These are phyloP conservation scores for Dalechampia spathulata DNA, from an alignment of 441 rosid species.

Conservation along the genomic window DNA sequence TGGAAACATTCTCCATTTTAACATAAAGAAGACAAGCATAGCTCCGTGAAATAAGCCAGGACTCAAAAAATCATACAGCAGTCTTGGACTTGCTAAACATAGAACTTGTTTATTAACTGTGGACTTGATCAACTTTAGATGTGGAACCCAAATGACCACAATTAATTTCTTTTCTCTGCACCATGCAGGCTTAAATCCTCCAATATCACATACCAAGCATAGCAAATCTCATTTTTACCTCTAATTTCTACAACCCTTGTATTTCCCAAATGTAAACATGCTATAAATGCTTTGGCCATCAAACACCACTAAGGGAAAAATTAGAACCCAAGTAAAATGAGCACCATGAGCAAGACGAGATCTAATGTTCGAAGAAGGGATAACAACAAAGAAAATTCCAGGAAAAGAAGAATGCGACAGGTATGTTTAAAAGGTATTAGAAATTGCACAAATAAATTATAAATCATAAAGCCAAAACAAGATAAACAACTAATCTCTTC, in stretches of 20 bases:
- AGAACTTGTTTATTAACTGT: too few species aligned
- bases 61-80: not conserved
- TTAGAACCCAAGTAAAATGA: too few species aligned
- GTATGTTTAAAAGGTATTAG: not conserved
- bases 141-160: too few species aligned
- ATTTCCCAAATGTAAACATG: not conserved
- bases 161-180: too few species aligned
- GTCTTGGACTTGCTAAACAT: too few species aligned
- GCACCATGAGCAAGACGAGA: not conserved
- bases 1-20: too few species aligned
- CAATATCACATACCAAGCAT: not conserved
- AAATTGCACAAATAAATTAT: not conserved
- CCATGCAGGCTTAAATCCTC: not conserved
- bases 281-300: not conserved
- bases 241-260: not conserved
- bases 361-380: not conserved
- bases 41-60: too few species aligned
- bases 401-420: not conserved
- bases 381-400: not conserved
- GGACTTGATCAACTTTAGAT: too few species aligned
- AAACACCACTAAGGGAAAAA: not conserved
- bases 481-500: not conserved
- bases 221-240: not conserved
- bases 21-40: too few species aligned
- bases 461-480: not conserved